phyloP scores from a whole-genome alignment of 352 stramenopile species.

The Phytophthora podocarpi region DNA sequence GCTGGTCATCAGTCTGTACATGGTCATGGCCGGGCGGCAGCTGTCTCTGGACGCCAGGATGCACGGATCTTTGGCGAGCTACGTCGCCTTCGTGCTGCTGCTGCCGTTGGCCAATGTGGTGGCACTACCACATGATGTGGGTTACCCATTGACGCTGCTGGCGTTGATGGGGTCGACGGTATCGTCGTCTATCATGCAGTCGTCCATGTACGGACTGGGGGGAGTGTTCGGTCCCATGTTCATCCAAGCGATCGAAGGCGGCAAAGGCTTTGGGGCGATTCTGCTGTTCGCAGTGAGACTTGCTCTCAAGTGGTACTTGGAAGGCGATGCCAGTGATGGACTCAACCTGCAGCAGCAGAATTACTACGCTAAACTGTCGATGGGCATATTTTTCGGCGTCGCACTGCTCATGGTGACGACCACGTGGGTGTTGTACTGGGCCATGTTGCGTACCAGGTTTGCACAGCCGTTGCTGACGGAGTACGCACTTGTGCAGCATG shows the following conservation, averaged over 20 bases:
- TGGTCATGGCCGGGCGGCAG: slow-evolving; percentile 75
- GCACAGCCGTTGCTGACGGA: slow-evolving; percentile 67
- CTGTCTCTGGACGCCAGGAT: slow-evolving; percentile 63
- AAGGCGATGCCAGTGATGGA: slow-evolving; percentile 7
- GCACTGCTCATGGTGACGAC: slow-evolving; percentile 56
- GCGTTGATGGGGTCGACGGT: slow-evolving; percentile 70
- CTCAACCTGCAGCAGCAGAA: slow-evolving; percentile 10
- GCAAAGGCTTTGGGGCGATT: slow-evolving; percentile 80
- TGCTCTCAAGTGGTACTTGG: slow-evolving; percentile 59
- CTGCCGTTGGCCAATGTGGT: slow-evolving; percentile 68
- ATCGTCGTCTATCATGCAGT: slow-evolving; percentile 71
- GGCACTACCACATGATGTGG: slow-evolving; percentile 42
- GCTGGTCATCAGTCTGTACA: slow-evolving; percentile 79
- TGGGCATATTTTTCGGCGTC: slow-evolving; percentile 73
- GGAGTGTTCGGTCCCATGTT: slow-evolving; percentile 82
- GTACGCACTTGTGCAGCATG: slow-evolving; percentile 71
- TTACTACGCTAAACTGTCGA: slow-evolving; percentile 41
- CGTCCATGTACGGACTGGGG: slow-evolving; percentile 72
- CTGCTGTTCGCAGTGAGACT: slow-evolving; percentile 71
- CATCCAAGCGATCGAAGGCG: slow-evolving; percentile 79
- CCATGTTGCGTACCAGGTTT: slow-evolving; percentile 58
- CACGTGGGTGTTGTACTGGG: slow-evolving; percentile 62
- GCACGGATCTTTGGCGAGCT: slow-evolving; percentile 54
- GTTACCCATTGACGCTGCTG: slow-evolving; percentile 67
- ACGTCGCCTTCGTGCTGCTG: slow-evolving; percentile 61